Base-by-base conservation (phyloP, 202 grass and related monocot genomes). In the Dendrocalamus latiflorus region DNA sequence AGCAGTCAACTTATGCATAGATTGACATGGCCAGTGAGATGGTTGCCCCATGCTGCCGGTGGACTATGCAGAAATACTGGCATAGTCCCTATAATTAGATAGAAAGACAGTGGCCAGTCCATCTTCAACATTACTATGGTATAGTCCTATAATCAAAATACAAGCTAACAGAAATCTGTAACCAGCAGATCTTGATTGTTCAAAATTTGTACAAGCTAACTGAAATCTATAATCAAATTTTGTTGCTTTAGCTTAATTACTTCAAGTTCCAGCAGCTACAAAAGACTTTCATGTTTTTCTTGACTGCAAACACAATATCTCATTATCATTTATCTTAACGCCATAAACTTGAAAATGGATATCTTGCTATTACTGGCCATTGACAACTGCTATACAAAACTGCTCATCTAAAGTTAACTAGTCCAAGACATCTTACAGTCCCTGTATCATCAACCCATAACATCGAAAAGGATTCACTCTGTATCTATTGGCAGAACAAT, bases 1-100 rank as follows among this genome's bases (percentile, higher is more conserved):
- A n/a, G 43, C 10, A 78, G 61, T 78, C 50, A 64, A 79, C 10
- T 68, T 48, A 67, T 73, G 62, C 68, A 83, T 70, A 81, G 53
- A 79, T 68, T 79, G 55, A 83, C 49, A 18, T 16, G 51, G 17
- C 34, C 15, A 61, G 20, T 84, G 13, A 68, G 5, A 88, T 53
- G 60, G 51, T 56, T 84, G 30, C n/a, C 57, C n/a, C 65, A 66
- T 72, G 67, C 41, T 88, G 53, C 21, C 3, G 8, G 44, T 26
- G 13, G 14, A 79, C 21, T 64, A 74, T 43, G 21, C 50, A 73
- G 28, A 72, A 73, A 88, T 82, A 77, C 15, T 49, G 21, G 16
- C 22, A 67, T 67, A 26, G 48, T 64, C 18, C 3, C 51, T 43
- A 77, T 78, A 85, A 26, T 61, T 76, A 54, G 28, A 60, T 41